Base-by-base conservation (phyloP, 352 stramenopile genomes). In the Blastocystis sp. region DNA sequence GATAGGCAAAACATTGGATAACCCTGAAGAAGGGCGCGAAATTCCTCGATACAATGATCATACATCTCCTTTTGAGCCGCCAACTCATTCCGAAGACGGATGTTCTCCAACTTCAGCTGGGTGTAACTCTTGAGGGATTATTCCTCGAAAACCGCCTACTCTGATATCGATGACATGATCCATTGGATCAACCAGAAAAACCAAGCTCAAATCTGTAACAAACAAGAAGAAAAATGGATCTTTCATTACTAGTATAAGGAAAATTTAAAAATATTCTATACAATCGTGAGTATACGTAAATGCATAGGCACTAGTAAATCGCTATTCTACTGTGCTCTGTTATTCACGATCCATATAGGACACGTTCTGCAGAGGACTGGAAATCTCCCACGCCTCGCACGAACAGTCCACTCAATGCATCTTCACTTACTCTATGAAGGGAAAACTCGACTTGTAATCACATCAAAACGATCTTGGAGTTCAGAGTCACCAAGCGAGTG, bases 51-150 rank as follows among this genome's bases (percentile, higher is more conserved):
- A 43, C 54, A 84, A 15, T 53, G 11, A 20, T 68, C 50, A 45
- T 84, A 68, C 34, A 84, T 50, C 20, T 47, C 26, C 23, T 69
- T 84, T 29, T 84, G 73, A 6, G 73, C 45, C 18, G 59, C 1
- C 2, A 84, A 45, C 47, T 84, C 73, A 23, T 63, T 64, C 34
- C 50, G 50, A 20, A 84, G 56, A 66, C 73, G 73, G 29, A 84
- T 45, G 56, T 68, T 84, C 26, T 84, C 73, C 39, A 84, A 69
- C 26, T 68, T 84, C 73, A 84, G 29, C 55, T 84, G 53, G 20
- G 73, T 66, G 26, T 84, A 84, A 18, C 68, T 53, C 73, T 84
- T 69, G 2, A 54, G 5, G 15, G 1, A 9, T 26, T 61, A 77
- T 0, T 59, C 37, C 3, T 23, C 6, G 26, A 23, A 47, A 55